Evolutionary conservation across 1,284 basidiomycete species (phyloP).

Genomic region (Cutaneotrichosporon curvatum): DNA sequence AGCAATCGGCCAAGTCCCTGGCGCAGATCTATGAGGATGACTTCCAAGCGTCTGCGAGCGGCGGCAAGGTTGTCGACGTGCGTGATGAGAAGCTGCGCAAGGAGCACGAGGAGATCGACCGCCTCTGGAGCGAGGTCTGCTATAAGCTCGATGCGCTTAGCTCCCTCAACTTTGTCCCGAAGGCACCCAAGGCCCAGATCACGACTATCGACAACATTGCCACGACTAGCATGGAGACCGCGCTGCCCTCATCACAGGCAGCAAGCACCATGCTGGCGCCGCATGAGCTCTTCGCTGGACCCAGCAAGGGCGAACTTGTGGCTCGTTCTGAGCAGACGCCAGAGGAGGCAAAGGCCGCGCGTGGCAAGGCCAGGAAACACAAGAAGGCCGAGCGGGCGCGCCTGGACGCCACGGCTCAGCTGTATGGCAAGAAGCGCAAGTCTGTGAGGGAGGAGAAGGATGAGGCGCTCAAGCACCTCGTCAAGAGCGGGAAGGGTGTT

Average conservation of each 20-base stretch:
- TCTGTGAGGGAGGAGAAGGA: constrained; percentile 70
- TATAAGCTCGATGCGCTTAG: constrained; percentile 87
- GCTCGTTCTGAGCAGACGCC: constrained; percentile 77
- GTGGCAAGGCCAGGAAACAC: constrained; percentile 65
- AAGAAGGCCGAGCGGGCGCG: constrained; percentile 64
- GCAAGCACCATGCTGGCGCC: constrained; percentile 80
- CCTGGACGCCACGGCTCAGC: constrained; percentile 62
- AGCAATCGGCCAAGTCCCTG: constrained; percentile 76
- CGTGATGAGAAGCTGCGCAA: constrained; percentile 80
- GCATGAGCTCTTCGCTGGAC: constrained; percentile 73
- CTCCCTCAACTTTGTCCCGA: constrained; percentile 93
- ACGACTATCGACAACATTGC: constrained; percentile 78
- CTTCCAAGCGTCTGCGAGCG: constrained; percentile 58
- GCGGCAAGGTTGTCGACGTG: constrained; percentile 56
- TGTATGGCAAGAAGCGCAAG: constrained; percentile 53
- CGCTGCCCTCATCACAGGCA: constrained; percentile 74
- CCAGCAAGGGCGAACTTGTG: constrained; percentile 54
- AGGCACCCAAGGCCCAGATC: constrained; percentile 89
- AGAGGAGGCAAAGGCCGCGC: constrained; percentile 66
- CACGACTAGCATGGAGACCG: constrained; percentile 79
- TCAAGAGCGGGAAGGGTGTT: constrained; percentile 71
- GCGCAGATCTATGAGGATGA: constrained; percentile 97
- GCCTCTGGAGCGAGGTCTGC: constrained; percentile 76
- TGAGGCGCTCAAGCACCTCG: constrained; percentile 65
- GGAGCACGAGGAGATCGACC: constrained; percentile 80